phyloP scores from a whole-genome alignment of 1,284 basidiomycete species.

The Trametes hirsuta region DNA sequence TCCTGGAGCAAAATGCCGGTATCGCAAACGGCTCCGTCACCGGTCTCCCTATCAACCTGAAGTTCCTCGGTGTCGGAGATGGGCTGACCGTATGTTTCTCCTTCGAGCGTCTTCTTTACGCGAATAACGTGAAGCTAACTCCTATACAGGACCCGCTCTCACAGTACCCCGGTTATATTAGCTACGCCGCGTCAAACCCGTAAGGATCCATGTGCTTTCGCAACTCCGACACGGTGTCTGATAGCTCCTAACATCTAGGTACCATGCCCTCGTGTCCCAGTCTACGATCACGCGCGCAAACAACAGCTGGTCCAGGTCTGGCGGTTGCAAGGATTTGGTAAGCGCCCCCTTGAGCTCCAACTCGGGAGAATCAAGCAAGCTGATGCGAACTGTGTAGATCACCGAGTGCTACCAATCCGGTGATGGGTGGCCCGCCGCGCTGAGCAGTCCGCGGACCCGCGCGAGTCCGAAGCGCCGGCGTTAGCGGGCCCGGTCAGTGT shows the following conservation, averaged over 20 bases:
- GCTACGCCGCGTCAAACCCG: constrained; percentile 56
- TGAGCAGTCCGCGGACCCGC: background rate
- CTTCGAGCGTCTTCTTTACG: background rate
- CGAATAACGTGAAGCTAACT: background rate
- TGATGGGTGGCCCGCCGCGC: background rate
- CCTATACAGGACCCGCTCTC: constrained; percentile 51
- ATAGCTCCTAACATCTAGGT: constrained; percentile 29
- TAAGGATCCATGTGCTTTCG: constrained; percentile 9
- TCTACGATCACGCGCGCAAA: constrained; percentile 47
- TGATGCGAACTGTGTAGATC: no score
- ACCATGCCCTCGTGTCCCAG: constrained; percentile 52
- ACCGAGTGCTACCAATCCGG: background rate
- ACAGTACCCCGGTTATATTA: constrained; percentile 61
- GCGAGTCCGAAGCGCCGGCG: background rate
- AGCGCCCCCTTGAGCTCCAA: background rate
- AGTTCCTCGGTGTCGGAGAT: constrained; percentile 65
- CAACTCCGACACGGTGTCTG: background rate
- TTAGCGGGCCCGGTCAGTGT: background rate
- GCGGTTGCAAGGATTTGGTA: constrained; percentile 54
- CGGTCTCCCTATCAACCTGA: constrained; percentile 60
- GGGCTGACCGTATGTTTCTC: constrained; percentile 52
- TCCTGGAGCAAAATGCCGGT: constrained; percentile 62
- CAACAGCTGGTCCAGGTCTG: constrained; percentile 45
- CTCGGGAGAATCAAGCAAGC: no score
- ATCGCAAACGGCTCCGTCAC: constrained; percentile 50